Evolutionary conservation across 257 asterid genomes (phyloP).

Genomic region (Mitragyna speciosa): DNA sequence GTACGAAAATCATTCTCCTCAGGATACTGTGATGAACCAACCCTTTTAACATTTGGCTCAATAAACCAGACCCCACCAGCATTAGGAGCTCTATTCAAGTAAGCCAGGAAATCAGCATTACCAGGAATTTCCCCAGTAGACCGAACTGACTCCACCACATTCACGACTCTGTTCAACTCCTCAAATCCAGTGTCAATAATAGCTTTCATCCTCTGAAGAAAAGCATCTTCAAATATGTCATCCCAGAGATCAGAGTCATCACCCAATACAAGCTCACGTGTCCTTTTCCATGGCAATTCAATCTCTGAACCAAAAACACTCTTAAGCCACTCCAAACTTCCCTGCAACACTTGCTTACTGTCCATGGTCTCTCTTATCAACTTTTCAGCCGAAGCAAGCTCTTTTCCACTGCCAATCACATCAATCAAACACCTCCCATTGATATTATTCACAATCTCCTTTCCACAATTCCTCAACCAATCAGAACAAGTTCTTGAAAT

Average conservation of each 20-base stretch:
- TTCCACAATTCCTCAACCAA: conserved; percentile 92
- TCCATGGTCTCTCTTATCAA: conserved; percentile 91
- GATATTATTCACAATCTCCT: conserved; percentile 73
- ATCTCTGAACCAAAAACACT: conserved; percentile 97
- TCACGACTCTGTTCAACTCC: conserved; percentile 60
- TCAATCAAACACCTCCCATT: conserved; percentile 78
- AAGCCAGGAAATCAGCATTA: conserved; percentile 58
- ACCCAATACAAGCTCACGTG: conserved; percentile 90
- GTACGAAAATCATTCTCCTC: conserved; percentile 71
- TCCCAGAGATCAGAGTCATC: conserved; percentile 97
- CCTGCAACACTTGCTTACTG: conserved; percentile 83
- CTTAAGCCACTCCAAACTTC: conserved; percentile 97
- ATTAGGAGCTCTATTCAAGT: conserved; percentile 48
- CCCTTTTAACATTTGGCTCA: conserved; percentile 62
- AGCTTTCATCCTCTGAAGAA: conserved; percentile 86
- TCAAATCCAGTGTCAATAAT: conserved; percentile 68
- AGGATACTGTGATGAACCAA: conserved; percentile 48
- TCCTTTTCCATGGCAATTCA: conserved; percentile 96
- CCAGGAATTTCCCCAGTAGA: conserved; percentile 49
- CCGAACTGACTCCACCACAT: conserved; percentile 66
- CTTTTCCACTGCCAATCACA: conserved; percentile 77
- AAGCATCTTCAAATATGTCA: conserved; percentile 92
- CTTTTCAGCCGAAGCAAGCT: conserved; percentile 88
- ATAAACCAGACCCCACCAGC: conserved; percentile 95
- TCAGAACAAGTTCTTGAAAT: conserved; percentile 82